phyloP scores from a whole-genome alignment of 129 eudicot genomes.

The Saposhnikovia divaricata region DNA sequence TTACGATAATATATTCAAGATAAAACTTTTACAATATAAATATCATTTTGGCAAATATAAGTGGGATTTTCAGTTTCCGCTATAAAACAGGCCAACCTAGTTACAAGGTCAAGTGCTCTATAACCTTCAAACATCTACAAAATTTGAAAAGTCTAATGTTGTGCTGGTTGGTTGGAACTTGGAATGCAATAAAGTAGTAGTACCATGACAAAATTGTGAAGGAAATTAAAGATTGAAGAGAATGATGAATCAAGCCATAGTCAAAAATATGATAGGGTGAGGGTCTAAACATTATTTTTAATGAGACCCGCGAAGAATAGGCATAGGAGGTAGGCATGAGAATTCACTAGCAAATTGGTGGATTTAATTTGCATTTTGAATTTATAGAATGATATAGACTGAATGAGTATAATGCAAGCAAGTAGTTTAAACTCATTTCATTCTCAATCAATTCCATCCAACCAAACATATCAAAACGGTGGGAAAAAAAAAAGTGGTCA shows the following conservation, averaged over 20 bases:
- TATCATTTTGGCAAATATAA: not conserved
- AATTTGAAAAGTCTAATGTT: not conserved
- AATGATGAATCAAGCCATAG: not conserved
- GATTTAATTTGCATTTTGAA: not conserved
- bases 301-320: not conserved
- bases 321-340: not conserved
- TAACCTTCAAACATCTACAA: not conserved
- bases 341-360: not conserved
- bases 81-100: not conserved
- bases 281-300: not conserved
- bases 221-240: not conserved
- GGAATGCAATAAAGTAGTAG: not conserved
- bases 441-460: not conserved
- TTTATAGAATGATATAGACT: not conserved
- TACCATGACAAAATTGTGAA: not conserved
- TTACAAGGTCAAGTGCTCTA: constrained; percentile 1
- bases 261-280: not conserved
- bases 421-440: not conserved
- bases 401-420: not conserved
- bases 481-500: not conserved
- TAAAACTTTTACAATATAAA: too few species aligned
- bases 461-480: not conserved
- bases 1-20: not conserved
- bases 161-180: constrained; percentile 1
- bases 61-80: not conserved